Evolutionary conservation across 768 basidiomycete genomes (phyloP), one percentile per base, ranked within the genome.

Genomic region (Obba rivulosa): DNA sequence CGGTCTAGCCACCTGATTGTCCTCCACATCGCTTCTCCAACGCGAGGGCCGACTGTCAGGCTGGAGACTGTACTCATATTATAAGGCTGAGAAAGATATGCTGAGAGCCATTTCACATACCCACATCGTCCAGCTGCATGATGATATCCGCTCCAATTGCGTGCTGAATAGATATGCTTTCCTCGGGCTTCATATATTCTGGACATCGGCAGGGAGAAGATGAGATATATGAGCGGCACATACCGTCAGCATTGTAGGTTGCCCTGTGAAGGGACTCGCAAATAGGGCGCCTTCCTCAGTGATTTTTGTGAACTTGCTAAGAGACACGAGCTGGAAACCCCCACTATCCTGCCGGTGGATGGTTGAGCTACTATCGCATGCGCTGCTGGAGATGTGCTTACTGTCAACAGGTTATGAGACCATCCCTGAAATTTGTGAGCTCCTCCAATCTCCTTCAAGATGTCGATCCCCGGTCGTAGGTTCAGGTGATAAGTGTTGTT

Each of bases 51-150:
- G 4, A 78, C 75, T 0, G 87, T 88, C 37, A 93, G 66, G 64
- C 87, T 92, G 31, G 87, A 80, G 0, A 94, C 92, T 85, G 49
- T 21, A 36, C 34, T 22, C 47, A 49, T 49, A 28, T 25, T 16
- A 45, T 39, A 11, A 25, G 10, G n/a, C 17, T 7, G 2, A 22
- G 24, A 21, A 16, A 3, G 24, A 25, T n/a, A 8, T 40, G 23
- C 36, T 11, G 14, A 11, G 41, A 45, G 35, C 50, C 36, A 41
- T 21, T 25, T 48, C 21, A 69, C 83, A 63, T 57, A 85, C 89
- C 89, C 43, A 93, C 91, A 65, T 93, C 91, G 63, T 93, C 91
- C 16, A 92, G 75, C 62, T 91, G 92, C 92, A 95, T 94, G 52
- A 95, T 91, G 51, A 95, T 95, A 62, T 95, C 92, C 22, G 85